A percentile compares a stretch with the other conserved stretches of the same genome.
These are phyloP conservation scores for Apophysomyces ossiformis DNA, from an alignment of 371 early-diverging fungal genomes.

Conservation along the genomic window DNA sequence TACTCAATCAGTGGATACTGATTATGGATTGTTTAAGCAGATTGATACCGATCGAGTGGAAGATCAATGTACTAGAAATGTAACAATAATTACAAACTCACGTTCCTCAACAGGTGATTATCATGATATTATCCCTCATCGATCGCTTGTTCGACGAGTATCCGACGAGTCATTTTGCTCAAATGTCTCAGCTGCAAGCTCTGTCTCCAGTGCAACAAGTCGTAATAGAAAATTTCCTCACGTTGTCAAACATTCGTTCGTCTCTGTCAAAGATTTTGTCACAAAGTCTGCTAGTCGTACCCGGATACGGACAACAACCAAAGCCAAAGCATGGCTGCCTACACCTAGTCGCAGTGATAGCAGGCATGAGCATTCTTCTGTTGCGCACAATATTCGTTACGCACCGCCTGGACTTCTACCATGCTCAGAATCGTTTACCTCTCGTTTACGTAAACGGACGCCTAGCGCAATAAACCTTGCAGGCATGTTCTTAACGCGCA, in stretches of 20 bases:
- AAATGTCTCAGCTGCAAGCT: conserved; percentile 41
- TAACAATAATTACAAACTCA: background rate
- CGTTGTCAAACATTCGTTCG: conserved; percentile 41
- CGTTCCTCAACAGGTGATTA: conserved; percentile 1
- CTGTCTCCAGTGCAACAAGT: conserved; percentile 49
- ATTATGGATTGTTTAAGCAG: background rate
- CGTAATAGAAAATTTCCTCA: conserved; percentile 40
- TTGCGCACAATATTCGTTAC: background rate
- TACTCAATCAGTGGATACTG: background rate
- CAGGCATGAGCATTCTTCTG: background rate
- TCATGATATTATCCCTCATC: background rate
- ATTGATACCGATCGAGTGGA: background rate
- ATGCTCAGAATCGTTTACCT: conserved; percentile 21
- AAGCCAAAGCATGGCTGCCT: conserved; percentile 18
- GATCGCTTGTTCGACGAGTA: background rate
- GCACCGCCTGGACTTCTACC: background rate
- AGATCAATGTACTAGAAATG: background rate
- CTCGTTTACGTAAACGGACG: conserved; percentile 26
- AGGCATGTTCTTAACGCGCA: conserved; percentile 19
- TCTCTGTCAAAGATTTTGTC: conserved; percentile 41
- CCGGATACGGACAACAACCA: conserved; percentile 20
- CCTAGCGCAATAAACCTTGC: conserved; percentile 34
- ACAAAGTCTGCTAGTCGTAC: conserved; percentile 5
- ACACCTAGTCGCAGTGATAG: background rate
- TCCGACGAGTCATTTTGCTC: conserved; percentile 44